Evolutionary conservation across 352 stramenopile genomes (phyloP).

Genomic region (Phytophthora colocasiae): DNA sequence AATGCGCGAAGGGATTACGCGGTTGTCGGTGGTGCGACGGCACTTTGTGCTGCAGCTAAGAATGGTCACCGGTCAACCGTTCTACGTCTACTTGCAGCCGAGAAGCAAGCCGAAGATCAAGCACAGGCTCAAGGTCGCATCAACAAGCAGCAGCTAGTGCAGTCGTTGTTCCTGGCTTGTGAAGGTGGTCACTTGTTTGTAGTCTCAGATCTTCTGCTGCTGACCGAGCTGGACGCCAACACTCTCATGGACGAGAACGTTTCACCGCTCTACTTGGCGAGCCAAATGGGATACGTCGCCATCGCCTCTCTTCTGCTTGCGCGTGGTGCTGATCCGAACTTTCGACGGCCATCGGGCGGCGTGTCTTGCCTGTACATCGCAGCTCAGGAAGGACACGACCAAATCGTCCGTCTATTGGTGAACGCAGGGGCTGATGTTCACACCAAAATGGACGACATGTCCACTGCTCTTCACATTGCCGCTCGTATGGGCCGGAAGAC

Average conservation of each 20-base stretch:
- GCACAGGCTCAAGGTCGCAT: constrained; percentile 1
- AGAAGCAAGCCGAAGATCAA: constrained; percentile 29
- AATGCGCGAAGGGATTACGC: constrained; percentile 52
- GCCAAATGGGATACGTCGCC: constrained; percentile 81
- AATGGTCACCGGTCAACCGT: constrained; percentile 73
- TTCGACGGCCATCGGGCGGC: constrained; percentile 61
- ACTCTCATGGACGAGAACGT: constrained; percentile 83
- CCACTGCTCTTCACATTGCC: constrained; percentile 81
- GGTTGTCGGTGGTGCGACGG: constrained; percentile 62
- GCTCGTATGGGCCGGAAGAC: constrained; percentile 77
- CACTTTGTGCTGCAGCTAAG: constrained; percentile 80
- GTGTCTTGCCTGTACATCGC: constrained; percentile 86
- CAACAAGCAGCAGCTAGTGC: constrained; percentile 46
- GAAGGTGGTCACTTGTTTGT: constrained; percentile 75
- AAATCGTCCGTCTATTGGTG: constrained; percentile 67
- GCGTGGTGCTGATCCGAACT: constrained; percentile 69
- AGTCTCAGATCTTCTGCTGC: constrained; percentile 67
- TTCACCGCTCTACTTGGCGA: constrained; percentile 82
- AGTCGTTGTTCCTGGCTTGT: constrained; percentile 81
- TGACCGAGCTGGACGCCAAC: constrained; percentile 67
- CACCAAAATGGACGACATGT: constrained; percentile 79
- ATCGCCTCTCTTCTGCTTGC: constrained; percentile 67
- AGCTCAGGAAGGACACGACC: constrained; percentile 76
- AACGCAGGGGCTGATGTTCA: constrained; percentile 58
- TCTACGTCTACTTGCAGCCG: constrained; percentile 56